A percentile compares a stretch with the other conserved stretches of the same genome.
Evolutionary conservation across 371 early-diverging fungal species (phyloP).

Genomic region (Choanephora cucurbitarum): DNA sequence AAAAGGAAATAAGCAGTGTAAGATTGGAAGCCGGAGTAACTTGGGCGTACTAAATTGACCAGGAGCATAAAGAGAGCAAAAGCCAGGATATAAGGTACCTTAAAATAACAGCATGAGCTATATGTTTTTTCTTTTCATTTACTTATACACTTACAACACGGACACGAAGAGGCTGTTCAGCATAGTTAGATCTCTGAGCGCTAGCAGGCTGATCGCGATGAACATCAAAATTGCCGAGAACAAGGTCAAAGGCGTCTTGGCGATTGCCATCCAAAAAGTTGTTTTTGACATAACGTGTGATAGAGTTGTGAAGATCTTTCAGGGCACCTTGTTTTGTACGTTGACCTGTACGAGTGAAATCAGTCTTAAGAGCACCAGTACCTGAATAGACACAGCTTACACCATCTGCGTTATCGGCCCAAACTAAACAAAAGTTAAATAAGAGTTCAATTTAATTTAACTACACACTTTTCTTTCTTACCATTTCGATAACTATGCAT

Average conservation of each 20-base stretch:
- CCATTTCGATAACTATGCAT: constrained; percentile 49
- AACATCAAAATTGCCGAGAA: constrained; percentile 73
- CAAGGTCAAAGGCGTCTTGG: constrained; percentile 86
- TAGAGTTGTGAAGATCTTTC: constrained; percentile 82
- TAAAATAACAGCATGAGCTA: not conserved
- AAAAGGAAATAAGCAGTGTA: constrained; percentile 36
- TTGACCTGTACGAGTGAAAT: constrained; percentile 93
- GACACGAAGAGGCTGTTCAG: constrained; percentile 43
- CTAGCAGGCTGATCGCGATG: constrained; percentile 14
- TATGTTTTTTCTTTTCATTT: too few relatives aligned
- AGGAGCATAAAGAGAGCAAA: constrained; percentile 52
- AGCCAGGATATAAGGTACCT: constrained; percentile 47
- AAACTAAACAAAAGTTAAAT: too few relatives aligned
- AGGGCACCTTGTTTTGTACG: constrained; percentile 83
- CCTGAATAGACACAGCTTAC: constrained; percentile 96
- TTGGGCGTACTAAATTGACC: constrained; percentile 40
- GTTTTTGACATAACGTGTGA: constrained; percentile 87
- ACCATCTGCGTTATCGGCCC: constrained; percentile 99
- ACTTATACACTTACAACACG: constrained; percentile 42
- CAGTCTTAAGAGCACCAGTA: constrained; percentile 97
- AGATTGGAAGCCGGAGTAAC: constrained; percentile 38
- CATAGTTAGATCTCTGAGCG: constrained; percentile 29
- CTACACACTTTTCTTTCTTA: too few relatives aligned
- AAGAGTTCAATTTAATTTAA: too few relatives aligned
- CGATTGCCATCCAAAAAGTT: constrained; percentile 92